Conservation (phyloP, 1,284 basidiomycete genomes). For the Cutaneotrichosporon cavernicola region DNA sequence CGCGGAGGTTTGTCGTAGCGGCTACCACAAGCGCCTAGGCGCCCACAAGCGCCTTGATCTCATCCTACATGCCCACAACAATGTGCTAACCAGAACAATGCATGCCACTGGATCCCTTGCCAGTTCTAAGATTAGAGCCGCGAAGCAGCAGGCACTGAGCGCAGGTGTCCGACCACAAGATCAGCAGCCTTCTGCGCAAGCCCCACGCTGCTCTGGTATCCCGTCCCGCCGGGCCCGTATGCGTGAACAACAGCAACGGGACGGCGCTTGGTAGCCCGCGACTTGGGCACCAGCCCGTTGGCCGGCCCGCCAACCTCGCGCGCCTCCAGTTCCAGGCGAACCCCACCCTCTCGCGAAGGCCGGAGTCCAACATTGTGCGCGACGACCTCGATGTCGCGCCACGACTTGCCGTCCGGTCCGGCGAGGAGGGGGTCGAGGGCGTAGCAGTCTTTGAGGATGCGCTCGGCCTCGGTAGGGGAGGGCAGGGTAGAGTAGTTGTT, state of each 20-base stretch:
- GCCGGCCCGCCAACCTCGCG: conserved; percentile 44
- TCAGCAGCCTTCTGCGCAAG: conserved; percentile 45
- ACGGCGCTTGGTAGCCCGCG: conserved; percentile 54
- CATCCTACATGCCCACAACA: too few species aligned
- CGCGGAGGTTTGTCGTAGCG: too few species aligned
- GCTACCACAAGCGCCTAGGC: too few species aligned
- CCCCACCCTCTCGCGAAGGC: conserved; percentile 66
- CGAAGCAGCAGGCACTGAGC: conserved; percentile 1
- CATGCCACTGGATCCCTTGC: too few species aligned
- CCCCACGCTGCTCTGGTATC: conserved; percentile 46
- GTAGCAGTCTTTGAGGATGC: conserved; percentile 52
- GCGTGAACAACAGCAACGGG: conserved; percentile 64
- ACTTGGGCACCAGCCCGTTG: conserved; percentile 34
- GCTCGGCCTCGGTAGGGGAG: conserved; percentile 37
- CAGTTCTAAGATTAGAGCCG: conserved; percentile 12
- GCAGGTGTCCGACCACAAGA: conserved; percentile 26
- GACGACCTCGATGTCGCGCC: conserved; percentile 57
- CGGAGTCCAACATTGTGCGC: conserved; percentile 68
- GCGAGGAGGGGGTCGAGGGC: conserved; percentile 49
- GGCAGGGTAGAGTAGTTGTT: conserved; percentile 44
- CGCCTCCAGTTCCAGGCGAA: conserved; percentile 65
- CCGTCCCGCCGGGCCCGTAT: conserved; percentile 58
- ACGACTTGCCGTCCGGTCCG: conserved; percentile 37
- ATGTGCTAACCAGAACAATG: too few species aligned
- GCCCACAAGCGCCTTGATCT: too few species aligned